phyloP scores from a whole-genome alignment of 2,329 filamentous ascomycete genomes.

The Coniella lustricola region DNA sequence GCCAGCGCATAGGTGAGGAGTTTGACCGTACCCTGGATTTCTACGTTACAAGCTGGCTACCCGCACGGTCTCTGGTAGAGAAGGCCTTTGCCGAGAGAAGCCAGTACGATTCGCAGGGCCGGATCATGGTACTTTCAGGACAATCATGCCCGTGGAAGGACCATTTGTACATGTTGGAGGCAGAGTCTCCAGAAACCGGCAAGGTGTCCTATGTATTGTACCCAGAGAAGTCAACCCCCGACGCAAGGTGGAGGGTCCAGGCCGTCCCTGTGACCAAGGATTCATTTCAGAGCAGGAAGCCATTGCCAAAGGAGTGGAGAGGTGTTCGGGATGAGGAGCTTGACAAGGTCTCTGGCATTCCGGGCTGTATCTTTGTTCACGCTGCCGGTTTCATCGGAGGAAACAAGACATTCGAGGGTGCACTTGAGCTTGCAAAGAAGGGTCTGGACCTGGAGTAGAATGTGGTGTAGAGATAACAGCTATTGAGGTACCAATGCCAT shows the following conservation, averaged over 20 bases:
- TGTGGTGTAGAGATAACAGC: not conserved
- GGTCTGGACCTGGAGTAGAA: slow-evolving; percentile 43
- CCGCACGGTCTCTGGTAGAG: slow-evolving; percentile 73
- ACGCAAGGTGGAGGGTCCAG: slow-evolving; percentile 88
- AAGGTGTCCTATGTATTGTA: slow-evolving; percentile 84
- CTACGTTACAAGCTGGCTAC: slow-evolving; percentile 73
- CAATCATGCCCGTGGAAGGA: slow-evolving; percentile 92
- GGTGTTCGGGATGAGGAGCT: slow-evolving; percentile 83
- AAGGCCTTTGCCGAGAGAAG: slow-evolving; percentile 64
- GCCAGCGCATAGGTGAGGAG: slow-evolving; percentile 77
- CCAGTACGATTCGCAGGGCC: slow-evolving; percentile 64
- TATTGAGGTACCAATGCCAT: not conserved
- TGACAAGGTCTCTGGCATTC: slow-evolving; percentile 61
- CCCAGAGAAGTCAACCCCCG: slow-evolving; percentile 68
- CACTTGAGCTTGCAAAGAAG: slow-evolving; percentile 75
- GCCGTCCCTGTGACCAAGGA: slow-evolving; percentile 78
- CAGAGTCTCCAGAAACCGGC: slow-evolving; percentile 41
- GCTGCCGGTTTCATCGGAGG: slow-evolving; percentile 94
- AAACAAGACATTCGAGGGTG: slow-evolving; percentile 86
- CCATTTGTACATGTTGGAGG: slow-evolving; percentile 84
- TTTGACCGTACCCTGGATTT: slow-evolving; percentile 77
- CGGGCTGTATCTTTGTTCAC: slow-evolving; percentile 85
- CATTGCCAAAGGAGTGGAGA: slow-evolving; percentile 85
- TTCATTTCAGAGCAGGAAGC: slow-evolving; percentile 87
- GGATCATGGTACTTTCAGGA: slow-evolving; percentile 71